A percentile compares a stretch with the other conserved stretches of the same genome.
These are phyloP conservation scores for Corniculantispora saksenae DNA, from an alignment of 2,329 filamentous ascomycete genomes.

Conservation along the genomic window DNA sequence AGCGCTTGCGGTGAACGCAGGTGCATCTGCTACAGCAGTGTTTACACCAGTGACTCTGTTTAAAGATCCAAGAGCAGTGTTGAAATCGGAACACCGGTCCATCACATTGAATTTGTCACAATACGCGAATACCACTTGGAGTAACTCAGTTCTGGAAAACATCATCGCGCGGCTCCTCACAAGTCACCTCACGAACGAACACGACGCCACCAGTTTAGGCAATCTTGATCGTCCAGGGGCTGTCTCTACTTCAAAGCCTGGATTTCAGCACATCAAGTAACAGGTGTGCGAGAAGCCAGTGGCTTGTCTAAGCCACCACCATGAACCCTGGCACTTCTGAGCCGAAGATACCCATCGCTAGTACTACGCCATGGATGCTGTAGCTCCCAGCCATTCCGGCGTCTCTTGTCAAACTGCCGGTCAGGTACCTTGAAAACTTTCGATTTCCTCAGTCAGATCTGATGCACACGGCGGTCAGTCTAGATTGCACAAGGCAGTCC, in stretches of 20 bases:
- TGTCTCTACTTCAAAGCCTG: background rate
- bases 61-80: too few relatives aligned
- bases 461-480: background rate
- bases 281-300: background rate
- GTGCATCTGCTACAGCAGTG: too few relatives aligned
- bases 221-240: constrained; percentile 12
- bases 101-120: too few relatives aligned
- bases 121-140: too few relatives aligned
- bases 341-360: constrained; percentile 7
- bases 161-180: background rate
- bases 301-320: constrained; percentile 14
- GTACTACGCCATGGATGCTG: background rate
- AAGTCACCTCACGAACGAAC: background rate
- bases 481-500: too few relatives aligned
- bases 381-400: background rate
- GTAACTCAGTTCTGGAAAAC: background rate
- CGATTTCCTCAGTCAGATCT: background rate
- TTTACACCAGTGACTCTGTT: too few relatives aligned
- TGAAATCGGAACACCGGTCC: too few relatives aligned
- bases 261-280: background rate
- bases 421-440: background rate
- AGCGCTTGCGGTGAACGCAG: background rate
- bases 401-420: background rate
- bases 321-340: background rate
- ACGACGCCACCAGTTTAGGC: background rate